Base-by-base conservation (phyloP, 164 flowering plant species). In the Vitis vinifera region DNA sequence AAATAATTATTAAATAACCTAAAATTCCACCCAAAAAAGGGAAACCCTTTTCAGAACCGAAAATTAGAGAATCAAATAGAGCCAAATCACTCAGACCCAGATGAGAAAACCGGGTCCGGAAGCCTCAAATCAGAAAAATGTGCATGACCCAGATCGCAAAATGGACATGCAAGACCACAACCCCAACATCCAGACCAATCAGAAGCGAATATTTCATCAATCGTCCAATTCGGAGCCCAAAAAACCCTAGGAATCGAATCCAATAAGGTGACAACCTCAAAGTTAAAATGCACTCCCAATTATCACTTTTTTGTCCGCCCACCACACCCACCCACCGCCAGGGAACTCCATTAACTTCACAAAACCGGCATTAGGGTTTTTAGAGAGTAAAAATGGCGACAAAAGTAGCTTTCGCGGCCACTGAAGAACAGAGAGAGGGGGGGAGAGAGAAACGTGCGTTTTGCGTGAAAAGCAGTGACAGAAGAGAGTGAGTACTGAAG, bases 381-480 rank as follows among this genome's bases (percentile, higher is more conserved):
- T 37, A 48, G 11, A 19, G 57, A 55, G 70, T n/a, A 55, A 51
- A 23, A 72, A 52, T 47, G 51, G 15, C 3, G 60, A 66, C 12
- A 15, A 63, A 37, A 23, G 68, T 44, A 29, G 56, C 13, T 61
- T 19, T 23, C 17, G 57, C 8, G 11, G 56, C 49, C 60, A 53
- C 13, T 48, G 67, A 17, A 55, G 49, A 16, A 15, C 47, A 29
- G 59, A 52, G n/a, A 16, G 57, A 23, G 37, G 44, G 55, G 59
- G 49, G 57, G 50, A 58, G 56, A 52, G 50, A 65, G 70, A 66
- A 64, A 72, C 73, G 78, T 71, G 76, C 78, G 68, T 68, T 71
- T 68, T 63, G 72, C 73, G 71, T 68, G 76, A 75, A 71, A 74
- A 75, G 75, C 31, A 71, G 70, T 14, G 77, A 66, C 66, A 23